phyloP scores from a whole-genome alignment of 2,329 filamentous ascomycete species.

The Sclerotinia spermophila region DNA sequence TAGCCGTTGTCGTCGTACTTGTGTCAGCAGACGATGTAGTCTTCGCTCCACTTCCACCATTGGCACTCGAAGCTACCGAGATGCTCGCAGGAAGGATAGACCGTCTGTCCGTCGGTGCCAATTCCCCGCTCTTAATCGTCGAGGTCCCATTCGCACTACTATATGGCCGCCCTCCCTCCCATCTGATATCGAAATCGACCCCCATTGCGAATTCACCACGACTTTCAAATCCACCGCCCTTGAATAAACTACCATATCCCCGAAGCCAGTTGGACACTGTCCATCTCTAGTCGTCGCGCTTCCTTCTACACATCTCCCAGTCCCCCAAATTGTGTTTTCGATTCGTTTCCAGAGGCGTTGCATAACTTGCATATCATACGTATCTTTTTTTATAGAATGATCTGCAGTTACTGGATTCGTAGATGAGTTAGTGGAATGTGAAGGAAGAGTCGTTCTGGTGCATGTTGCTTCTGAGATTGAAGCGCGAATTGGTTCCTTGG shows the following conservation, averaged over 20 bases:
- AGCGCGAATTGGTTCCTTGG: conserved; percentile 27
- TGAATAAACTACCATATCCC: not conserved
- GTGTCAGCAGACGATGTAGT: not conserved
- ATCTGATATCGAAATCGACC: not conserved
- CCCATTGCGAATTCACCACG: not conserved
- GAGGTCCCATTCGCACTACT: not conserved
- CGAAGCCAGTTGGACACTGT: not conserved
- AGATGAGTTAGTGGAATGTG: conserved; percentile 55
- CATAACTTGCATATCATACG: conserved; percentile 47
- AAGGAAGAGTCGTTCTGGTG: conserved; percentile 33
- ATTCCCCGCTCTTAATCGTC: not conserved
- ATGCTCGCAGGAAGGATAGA: not conserved
- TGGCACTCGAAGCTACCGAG: not conserved
- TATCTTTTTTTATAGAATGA: conserved; percentile 55
- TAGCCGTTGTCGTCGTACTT: not conserved
- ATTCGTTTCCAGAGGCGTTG: conserved; percentile 48
- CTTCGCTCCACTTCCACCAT: not conserved
- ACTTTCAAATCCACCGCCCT: not conserved
- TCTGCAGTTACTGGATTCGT: conserved; percentile 57
- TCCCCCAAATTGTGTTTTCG: conserved; percentile 41
- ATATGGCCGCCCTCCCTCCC: no score
- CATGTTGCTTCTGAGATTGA: conserved; percentile 44
- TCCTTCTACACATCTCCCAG: conserved; percentile 37
- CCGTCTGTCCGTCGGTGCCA: not conserved
- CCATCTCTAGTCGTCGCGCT: conserved; percentile 11